Conservation (phyloP, 352 stramenopile species). For the Pythium scleroteichum region DNA sequence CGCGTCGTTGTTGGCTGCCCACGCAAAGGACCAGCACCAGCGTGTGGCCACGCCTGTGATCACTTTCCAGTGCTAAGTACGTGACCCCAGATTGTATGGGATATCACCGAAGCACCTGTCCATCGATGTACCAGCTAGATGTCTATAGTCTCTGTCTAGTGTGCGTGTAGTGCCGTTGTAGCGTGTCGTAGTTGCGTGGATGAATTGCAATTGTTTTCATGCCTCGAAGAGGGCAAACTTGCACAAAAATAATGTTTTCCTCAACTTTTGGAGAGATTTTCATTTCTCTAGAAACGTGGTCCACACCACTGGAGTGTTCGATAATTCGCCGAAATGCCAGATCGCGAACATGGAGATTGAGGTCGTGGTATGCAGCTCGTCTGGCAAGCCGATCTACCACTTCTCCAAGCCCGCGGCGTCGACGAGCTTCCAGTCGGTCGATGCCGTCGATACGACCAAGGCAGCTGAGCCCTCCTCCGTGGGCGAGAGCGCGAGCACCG, state of each 20-base stretch:
- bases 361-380: constrained; percentile 55
- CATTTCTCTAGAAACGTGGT: not conserved
- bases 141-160: constrained; percentile 4
- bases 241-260: not conserved
- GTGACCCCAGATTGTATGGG: constrained; percentile 23
- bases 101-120: not conserved
- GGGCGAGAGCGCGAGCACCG: constrained; percentile 10
- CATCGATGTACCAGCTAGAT: constrained; percentile 16
- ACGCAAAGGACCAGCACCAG: constrained; percentile 13
- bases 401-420: constrained; percentile 29
- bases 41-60: constrained; percentile 10
- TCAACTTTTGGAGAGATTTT: not conserved
- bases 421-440: constrained; percentile 2
- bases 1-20: constrained; percentile 45
- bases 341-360: constrained; percentile 39
- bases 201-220: constrained; percentile 1
- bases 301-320: constrained; percentile 4
- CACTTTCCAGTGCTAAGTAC: constrained; percentile 25
- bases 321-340: not conserved
- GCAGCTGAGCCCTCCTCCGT: not conserved
- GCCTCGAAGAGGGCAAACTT: not conserved
- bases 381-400: constrained; percentile 63
- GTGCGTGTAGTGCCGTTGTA: constrained; percentile 1
- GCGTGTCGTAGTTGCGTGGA: constrained; percentile 4
- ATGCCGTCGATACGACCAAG: not conserved